Conservation (phyloP, 129 eudicot genomes). For the Solidago caesia region DNA sequence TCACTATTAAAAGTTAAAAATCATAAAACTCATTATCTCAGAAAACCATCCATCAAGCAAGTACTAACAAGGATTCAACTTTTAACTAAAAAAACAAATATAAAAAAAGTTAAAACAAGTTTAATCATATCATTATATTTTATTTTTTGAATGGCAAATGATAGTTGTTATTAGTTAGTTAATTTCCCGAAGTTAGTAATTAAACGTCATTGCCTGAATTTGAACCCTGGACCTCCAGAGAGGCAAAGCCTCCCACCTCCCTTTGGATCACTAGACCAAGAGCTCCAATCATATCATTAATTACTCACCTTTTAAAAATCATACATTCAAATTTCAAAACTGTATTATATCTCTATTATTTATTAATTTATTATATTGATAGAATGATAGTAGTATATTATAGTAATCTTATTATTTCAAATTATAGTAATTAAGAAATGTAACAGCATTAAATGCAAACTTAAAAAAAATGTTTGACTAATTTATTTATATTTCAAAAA, state of each 20-base stretch:
- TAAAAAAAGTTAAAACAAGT: neutral
- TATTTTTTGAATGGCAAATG: too few relatives aligned
- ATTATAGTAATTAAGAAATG: neutral
- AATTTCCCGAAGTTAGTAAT: too few relatives aligned
- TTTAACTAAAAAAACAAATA: neutral
- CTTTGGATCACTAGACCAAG: too few relatives aligned
- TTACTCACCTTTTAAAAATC: neutral
- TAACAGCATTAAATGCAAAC: constrained; percentile 23
- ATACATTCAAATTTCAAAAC: constrained; percentile 12
- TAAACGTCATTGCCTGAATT: too few relatives aligned
- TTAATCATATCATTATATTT: neutral
- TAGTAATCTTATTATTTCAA: constrained; percentile 10
- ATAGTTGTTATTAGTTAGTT: too few relatives aligned
- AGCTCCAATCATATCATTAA: neutral
- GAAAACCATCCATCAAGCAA: neutral
- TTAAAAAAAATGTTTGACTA: constrained; percentile 11
- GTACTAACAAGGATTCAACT: neutral
- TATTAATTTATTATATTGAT: neutral
- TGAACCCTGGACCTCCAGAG: too few relatives aligned
- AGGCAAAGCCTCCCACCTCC: too few relatives aligned
- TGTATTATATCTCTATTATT: neutral
- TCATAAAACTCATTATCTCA: neutral
- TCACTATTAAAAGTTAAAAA: neutral
- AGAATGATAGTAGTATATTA: neutral
- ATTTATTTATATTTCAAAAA: neutral